Base-by-base conservation (phyloP, 2,329 filamentous ascomycete genomes). In the Salinomyces thailandicus region DNA sequence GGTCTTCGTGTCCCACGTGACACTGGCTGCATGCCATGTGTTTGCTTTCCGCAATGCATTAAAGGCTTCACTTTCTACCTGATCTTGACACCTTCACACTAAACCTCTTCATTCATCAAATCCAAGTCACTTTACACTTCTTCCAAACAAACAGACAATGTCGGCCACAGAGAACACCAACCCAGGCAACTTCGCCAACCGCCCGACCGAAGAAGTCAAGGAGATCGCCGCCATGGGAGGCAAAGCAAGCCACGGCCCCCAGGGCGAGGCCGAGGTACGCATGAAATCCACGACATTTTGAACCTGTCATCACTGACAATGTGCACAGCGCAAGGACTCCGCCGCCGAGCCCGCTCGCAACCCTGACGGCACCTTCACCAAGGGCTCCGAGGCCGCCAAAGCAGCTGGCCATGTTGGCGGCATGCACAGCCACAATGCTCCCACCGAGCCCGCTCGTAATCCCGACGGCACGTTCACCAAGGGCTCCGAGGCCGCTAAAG, bases 181-280 rank as follows among this genome's bases (percentile, higher is more conserved):
- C 20, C 33, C 18, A 24, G 61, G 57, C 39, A 72, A 71, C 59
- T 71, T 71, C 44, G 67, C 67, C 57, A 71, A 71, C 57, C 63
- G 65, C 26, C 59, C 67, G 40, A 66, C 62, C 35, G 66, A 69
- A 28, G 62, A 71, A 44, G 65, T 71, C 37, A 53, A 51, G 30
- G 33, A 36, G 26, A 36, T 36, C 7, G 37, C 37, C 14, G 15
- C 33, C 17, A 32, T n/a, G 19, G 37, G 37, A 26, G 37, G 37
- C 18, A 31, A 40, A 15, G 37, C 32, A 20, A 27, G 13, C 19
- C 33, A 50, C 51, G 43, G 60, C 57, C 43, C 53, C 51, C 29
- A 42, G 54, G 18, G 49, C 49, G 16, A 51, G 14, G 51, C 7
- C 7, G 27, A 30, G 27, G 27, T 30, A 30, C 27, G 15, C 13